Conservation (phyloP, 176 grass and related monocot genomes). For the Secale cereale region DNA sequence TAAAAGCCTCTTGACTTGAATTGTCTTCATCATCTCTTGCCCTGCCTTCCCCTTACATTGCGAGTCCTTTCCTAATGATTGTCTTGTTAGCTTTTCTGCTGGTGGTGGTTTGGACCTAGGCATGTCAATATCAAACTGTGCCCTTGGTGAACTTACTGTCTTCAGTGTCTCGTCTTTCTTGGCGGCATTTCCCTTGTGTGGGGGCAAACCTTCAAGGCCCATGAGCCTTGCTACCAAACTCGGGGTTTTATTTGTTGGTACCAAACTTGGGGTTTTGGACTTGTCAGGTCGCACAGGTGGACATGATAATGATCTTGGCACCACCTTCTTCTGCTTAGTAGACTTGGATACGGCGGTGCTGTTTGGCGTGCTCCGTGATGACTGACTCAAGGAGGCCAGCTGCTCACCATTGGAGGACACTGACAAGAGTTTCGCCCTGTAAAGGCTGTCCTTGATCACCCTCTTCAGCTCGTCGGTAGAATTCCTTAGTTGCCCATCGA, state of each 20-base stretch:
- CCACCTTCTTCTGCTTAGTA: conserved; percentile 16
- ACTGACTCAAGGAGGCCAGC: conserved; percentile 41
- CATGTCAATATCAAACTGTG: conserved; percentile 74
- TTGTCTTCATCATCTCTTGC: conserved; percentile 40
- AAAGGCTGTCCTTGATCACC: conserved; percentile 57
- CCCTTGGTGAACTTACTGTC: conserved; percentile 44
- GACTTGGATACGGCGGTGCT: conserved; percentile 34
- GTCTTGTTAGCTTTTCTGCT: neutral
- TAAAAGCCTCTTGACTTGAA: conserved; percentile 52
- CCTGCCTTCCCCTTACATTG: conserved; percentile 23
- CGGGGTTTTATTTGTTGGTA: conserved; percentile 50
- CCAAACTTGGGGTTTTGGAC: conserved; percentile 45
- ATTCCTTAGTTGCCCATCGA: conserved; percentile 20
- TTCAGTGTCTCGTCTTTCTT: conserved; percentile 46
- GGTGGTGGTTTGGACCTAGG: conserved; percentile 43
- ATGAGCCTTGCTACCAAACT: conserved; percentile 89
- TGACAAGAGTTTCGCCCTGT: conserved; percentile 46
- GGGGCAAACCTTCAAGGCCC: conserved; percentile 65
- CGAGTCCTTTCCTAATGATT: neutral
- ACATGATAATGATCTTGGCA: conserved; percentile 9
- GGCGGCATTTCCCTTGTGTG: conserved; percentile 13
- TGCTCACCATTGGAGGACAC: conserved; percentile 41
- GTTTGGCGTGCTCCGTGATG: conserved; percentile 23
- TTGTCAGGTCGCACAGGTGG: conserved; percentile 33
- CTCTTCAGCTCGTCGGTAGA: conserved; percentile 47